Conservation (phyloP, 2,329 filamentous ascomycete species). For the Hypoxylon rubiginosum region DNA sequence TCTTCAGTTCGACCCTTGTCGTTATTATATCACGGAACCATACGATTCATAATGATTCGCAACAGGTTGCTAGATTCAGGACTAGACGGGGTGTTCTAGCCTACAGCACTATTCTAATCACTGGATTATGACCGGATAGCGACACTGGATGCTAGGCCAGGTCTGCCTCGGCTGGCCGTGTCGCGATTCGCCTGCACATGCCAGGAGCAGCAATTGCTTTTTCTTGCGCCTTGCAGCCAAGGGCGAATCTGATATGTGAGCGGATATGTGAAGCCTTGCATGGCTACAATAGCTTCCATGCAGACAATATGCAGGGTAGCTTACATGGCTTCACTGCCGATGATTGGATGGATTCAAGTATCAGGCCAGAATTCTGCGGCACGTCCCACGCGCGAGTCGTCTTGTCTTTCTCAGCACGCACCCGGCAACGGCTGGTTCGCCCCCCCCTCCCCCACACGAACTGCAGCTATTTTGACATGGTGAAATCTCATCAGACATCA, state of each 20-base stretch:
- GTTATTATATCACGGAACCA: slow-evolving; percentile 7
- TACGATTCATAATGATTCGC: slow-evolving; percentile 8
- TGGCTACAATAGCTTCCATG: slow-evolving; percentile 32
- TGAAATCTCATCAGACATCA: slow-evolving; percentile 27
- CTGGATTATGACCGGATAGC: slow-evolving; percentile 16
- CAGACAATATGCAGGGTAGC: slow-evolving; percentile 32
- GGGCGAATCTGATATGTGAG: slow-evolving; percentile 37
- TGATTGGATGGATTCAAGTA: slow-evolving; percentile 30
- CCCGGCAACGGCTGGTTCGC: slow-evolving; percentile 28
- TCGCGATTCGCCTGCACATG: slow-evolving; percentile 42
- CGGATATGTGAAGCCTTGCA: slow-evolving; percentile 34
- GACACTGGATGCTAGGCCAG: not conserved
- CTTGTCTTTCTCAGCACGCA: slow-evolving; percentile 18
- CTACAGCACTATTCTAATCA: slow-evolving; percentile 16
- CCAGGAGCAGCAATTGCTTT: slow-evolving; percentile 43
- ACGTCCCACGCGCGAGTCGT: slow-evolving; percentile 30
- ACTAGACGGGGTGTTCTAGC: slow-evolving; percentile 17
- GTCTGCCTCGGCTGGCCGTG: slow-evolving; percentile 18
- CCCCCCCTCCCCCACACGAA: slow-evolving; percentile 34
- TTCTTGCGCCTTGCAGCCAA: slow-evolving; percentile 26
- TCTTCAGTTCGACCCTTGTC: slow-evolving; percentile 16
- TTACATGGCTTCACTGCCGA: slow-evolving; percentile 16
- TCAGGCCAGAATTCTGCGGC: slow-evolving; percentile 31
- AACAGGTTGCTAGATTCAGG: slow-evolving; percentile 14
- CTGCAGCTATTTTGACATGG: slow-evolving; percentile 29